Evolutionary conservation across 176 grass and related monocot species (phyloP).

Genomic region (Rhynchospora pubera): DNA sequence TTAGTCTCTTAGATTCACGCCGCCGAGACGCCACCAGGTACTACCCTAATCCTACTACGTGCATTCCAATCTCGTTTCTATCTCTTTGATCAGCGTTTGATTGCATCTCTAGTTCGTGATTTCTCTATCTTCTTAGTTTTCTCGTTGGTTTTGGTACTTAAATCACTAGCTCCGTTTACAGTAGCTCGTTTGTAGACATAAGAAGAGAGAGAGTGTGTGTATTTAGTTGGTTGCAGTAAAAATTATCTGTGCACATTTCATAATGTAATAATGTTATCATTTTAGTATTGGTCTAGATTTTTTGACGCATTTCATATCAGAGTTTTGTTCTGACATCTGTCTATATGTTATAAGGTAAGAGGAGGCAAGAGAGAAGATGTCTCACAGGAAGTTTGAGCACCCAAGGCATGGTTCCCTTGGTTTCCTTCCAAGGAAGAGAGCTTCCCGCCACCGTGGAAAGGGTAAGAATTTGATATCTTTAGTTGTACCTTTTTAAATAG

Average conservation of each 20-base stretch:
- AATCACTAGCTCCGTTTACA: background rate
- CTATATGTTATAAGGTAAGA: conserved; percentile 28
- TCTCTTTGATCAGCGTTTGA: background rate
- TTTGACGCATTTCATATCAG: no score
- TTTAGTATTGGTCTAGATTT: no score
- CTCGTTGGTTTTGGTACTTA: no score
- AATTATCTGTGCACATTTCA: background rate
- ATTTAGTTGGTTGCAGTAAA: background rate
- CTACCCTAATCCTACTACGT: background rate
- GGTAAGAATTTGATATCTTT: conserved; percentile 33
- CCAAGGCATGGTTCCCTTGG: conserved; percentile 94
- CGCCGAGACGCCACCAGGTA: background rate
- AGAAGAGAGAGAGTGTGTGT: no score
- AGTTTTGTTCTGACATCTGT: background rate
- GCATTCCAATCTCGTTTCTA: background rate
- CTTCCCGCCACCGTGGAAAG: conserved; percentile 80
- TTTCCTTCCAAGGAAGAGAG: conserved; percentile 85
- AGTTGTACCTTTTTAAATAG: background rate
- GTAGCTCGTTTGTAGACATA: background rate
- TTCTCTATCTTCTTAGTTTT: no score
- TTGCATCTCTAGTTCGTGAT: background rate
- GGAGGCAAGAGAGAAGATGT: conserved; percentile 47
- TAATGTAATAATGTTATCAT: no score
- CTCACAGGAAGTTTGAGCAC: conserved; percentile 96
- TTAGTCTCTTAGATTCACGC: conserved; percentile 14